Evolutionary conservation across 192 early-diverging fungal species (phyloP).

Genomic region (Podila verticillata): DNA sequence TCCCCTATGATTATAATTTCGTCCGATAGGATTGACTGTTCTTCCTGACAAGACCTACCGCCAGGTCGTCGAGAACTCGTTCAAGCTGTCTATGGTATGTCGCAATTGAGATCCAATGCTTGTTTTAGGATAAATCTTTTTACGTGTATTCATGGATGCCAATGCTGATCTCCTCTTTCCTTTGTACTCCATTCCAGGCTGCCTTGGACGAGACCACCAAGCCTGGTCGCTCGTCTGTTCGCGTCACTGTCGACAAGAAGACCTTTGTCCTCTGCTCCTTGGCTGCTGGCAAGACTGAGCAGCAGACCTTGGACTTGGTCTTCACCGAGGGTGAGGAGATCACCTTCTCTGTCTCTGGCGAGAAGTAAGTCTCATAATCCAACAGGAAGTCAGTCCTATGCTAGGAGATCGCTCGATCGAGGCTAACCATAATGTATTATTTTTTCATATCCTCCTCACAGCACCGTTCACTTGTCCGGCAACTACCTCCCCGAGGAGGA

Average conservation of each 20-base stretch:
- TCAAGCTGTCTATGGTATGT: constrained; percentile 78
- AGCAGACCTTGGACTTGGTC: constrained; percentile 71
- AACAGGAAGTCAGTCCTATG: background rate
- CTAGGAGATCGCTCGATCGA: background rate
- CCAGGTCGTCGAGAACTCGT: constrained; percentile 76
- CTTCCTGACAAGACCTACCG: constrained; percentile 74
- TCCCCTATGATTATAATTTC: background rate
- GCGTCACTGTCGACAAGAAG: constrained; percentile 74
- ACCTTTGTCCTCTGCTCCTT: constrained; percentile 81
- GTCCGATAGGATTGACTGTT: constrained; percentile 66
- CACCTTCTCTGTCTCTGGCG: constrained; percentile 74
- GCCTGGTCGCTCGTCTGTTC: constrained; percentile 70
- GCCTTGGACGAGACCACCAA: constrained; percentile 67
- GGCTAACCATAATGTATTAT: background rate
- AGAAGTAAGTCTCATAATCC: constrained; percentile 53
- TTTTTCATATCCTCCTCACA: constrained; percentile 5
- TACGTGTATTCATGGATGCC: background rate
- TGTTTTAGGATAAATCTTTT: too few relatives aligned
- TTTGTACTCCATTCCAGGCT: constrained; percentile 59
- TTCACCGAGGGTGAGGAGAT: constrained; percentile 82
- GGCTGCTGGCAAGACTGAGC: constrained; percentile 77
- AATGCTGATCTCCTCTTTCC: background rate
- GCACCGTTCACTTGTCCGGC: constrained; percentile 76
- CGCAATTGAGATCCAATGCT: background rate
- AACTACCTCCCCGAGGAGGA: constrained; percentile 71